A percentile compares a stretch with the other conserved stretches of the same genome.
phyloP scores from a whole-genome alignment of 345 rosid genomes.

The Mercurialis annua region DNA sequence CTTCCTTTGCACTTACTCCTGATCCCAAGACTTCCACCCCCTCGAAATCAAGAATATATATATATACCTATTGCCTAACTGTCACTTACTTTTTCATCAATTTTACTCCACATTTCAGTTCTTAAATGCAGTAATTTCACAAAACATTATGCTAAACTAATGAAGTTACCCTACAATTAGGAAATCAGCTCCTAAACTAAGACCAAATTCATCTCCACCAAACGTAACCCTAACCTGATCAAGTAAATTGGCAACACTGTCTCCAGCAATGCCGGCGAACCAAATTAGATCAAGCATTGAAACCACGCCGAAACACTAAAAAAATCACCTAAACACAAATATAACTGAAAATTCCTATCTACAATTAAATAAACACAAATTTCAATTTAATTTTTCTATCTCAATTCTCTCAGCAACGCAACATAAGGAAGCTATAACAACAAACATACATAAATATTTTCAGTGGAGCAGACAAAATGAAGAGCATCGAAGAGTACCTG shows the following conservation, averaged over 20 bases:
- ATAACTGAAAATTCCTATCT: neutral
- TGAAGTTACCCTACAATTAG: neutral
- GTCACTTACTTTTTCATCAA: neutral
- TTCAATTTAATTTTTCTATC: neutral
- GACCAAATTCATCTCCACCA: neutral
- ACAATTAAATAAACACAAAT: neutral
- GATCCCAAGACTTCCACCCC: neutral
- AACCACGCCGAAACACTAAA: slow-evolving; percentile 15
- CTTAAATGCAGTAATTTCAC: neutral
- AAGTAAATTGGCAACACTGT: slow-evolving; percentile 1
- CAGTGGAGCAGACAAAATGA: slow-evolving; percentile 4
- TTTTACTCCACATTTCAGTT: neutral
- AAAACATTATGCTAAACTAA: neutral
- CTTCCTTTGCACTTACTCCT: too few relatives aligned
- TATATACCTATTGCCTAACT: neutral
- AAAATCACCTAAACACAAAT: neutral
- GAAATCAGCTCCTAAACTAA: neutral
- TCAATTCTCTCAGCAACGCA: slow-evolving; percentile 9
- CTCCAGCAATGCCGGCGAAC: slow-evolving; percentile 12
- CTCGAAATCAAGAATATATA: neutral
- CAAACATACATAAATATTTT: too few relatives aligned
- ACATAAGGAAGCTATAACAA: neutral
- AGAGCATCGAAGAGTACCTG: slow-evolving; percentile 59
- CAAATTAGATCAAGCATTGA: slow-evolving; percentile 26
- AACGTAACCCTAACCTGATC: neutral